phyloP scores from a whole-genome alignment of 306 rosid species.

The Casuarina cunninghamiana region DNA sequence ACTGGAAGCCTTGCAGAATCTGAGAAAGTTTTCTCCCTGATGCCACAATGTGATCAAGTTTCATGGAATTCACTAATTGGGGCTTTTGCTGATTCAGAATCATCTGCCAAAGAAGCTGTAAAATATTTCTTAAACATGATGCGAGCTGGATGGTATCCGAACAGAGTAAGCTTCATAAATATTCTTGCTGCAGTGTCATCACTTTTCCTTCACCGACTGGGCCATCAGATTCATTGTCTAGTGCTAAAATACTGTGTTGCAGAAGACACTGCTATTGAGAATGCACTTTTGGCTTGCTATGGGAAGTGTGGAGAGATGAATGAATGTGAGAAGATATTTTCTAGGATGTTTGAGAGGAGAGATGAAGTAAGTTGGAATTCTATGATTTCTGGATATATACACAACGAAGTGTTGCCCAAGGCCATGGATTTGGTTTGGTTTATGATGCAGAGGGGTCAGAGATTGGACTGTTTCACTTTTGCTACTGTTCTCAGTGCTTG shows the following conservation, averaged over 20 bases:
- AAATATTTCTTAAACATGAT: constrained; percentile 69
- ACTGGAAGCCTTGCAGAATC: constrained; percentile 54
- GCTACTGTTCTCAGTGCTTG: constrained; percentile 96
- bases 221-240: constrained; percentile 70
- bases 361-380: constrained; percentile 94
- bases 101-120: constrained; percentile 52
- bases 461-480: constrained; percentile 77
- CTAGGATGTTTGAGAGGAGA: constrained; percentile 64
- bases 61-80: constrained; percentile 90
- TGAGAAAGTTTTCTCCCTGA: constrained; percentile 61
- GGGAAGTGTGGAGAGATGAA: constrained; percentile 70
- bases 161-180: constrained; percentile 72
- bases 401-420: constrained; percentile 65
- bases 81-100: constrained; percentile 61
- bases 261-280: constrained; percentile 62
- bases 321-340: constrained; percentile 70
- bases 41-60: constrained; percentile 75
- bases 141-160: constrained; percentile 70
- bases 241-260: constrained; percentile 52
- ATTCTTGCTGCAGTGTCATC: constrained; percentile 71
- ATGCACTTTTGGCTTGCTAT: constrained; percentile 79
- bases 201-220: constrained; percentile 50
- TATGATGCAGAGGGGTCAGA: constrained; percentile 86
- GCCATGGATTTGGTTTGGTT: constrained; percentile 81
- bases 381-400: constrained; percentile 88